phyloP scores from a whole-genome alignment of 176 grass and related monocot genomes.

The Oropetium thomaeum region DNA sequence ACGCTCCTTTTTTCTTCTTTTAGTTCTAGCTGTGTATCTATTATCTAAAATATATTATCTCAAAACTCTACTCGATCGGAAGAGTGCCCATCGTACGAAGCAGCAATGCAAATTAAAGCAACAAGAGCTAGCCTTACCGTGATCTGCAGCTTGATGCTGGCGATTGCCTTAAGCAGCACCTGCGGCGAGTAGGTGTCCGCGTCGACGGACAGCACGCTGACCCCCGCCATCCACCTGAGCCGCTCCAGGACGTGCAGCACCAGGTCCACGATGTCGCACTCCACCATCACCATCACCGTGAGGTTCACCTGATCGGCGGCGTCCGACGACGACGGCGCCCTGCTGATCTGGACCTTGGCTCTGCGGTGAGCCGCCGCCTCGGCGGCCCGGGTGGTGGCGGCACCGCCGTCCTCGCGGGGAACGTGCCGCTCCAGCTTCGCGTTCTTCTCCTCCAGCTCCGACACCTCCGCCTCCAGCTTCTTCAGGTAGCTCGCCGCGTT shows the following conservation, averaged over 20 bases:
- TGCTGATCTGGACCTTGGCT: slow-evolving; percentile 52
- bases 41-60: not conserved
- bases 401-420: not conserved
- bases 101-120: not conserved
- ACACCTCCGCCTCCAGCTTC: slow-evolving; percentile 56
- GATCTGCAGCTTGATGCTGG: slow-evolving; percentile 70
- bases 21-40: no score
- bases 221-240: slow-evolving; percentile 47
- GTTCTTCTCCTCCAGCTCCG: slow-evolving; percentile 84
- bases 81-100: not conserved
- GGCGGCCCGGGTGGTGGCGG: not conserved
- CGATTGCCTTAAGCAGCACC: slow-evolving; percentile 63
- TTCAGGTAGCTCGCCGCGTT: slow-evolving; percentile 66
- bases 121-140: slow-evolving; percentile 26
- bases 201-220: slow-evolving; percentile 65
- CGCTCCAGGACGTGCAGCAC: slow-evolving; percentile 68
- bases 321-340: not conserved
- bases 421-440: slow-evolving; percentile 62
- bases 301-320: slow-evolving; percentile 48
- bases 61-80: not conserved
- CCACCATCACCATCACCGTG: slow-evolving; percentile 66
- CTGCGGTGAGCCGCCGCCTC: slow-evolving; percentile 16
- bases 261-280: slow-evolving; percentile 72
- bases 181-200: slow-evolving; percentile 66
- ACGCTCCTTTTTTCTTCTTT: no score